phyloP scores from a whole-genome alignment of 177 flowering plant species.

The Tripterygium wilfordii region DNA sequence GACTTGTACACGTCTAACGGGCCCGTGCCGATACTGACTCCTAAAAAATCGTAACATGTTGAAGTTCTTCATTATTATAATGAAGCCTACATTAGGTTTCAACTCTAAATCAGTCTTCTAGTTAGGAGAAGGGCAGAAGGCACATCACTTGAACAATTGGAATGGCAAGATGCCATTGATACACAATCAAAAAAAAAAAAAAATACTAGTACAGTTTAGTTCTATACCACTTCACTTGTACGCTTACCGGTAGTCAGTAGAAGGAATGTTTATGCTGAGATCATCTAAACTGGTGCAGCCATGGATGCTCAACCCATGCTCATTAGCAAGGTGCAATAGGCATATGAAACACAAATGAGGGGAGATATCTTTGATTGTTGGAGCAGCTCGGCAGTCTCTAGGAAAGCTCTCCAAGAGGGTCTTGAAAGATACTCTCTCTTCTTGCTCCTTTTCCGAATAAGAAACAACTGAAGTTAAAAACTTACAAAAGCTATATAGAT shows the following conservation, averaged over 20 bases:
- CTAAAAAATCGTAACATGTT: too few relatives aligned
- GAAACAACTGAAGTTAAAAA: background rate
- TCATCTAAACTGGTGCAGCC: slow-evolving; percentile 53
- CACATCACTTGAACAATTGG: too few relatives aligned
- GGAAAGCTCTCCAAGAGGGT: slow-evolving; percentile 57
- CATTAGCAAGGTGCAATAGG: slow-evolving; percentile 86
- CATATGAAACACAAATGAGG: slow-evolving; percentile 95
- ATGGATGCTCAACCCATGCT: slow-evolving; percentile 60
- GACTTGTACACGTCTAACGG: too few relatives aligned
- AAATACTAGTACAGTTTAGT: too few relatives aligned
- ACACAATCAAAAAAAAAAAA: too few relatives aligned
- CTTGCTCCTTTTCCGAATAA: slow-evolving; percentile 17
- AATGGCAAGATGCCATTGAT: too few relatives aligned
- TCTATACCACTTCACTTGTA: slow-evolving; percentile 1
- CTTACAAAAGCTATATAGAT: too few relatives aligned
- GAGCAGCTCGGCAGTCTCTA: slow-evolving; percentile 52
- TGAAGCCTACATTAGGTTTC: too few relatives aligned
- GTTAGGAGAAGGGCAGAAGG: too few relatives aligned
- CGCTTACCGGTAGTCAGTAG: background rate
- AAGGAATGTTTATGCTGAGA: slow-evolving; percentile 27
- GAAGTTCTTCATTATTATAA: too few relatives aligned
- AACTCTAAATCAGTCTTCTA: too few relatives aligned
- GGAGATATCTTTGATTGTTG: slow-evolving; percentile 61
- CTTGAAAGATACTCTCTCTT: slow-evolving; percentile 52
- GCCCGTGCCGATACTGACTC: too few relatives aligned